These are phyloP conservation scores for Diaporthe destruens DNA, from an alignment of 2,329 filamentous ascomycete genomes.

Conservation along the genomic window DNA sequence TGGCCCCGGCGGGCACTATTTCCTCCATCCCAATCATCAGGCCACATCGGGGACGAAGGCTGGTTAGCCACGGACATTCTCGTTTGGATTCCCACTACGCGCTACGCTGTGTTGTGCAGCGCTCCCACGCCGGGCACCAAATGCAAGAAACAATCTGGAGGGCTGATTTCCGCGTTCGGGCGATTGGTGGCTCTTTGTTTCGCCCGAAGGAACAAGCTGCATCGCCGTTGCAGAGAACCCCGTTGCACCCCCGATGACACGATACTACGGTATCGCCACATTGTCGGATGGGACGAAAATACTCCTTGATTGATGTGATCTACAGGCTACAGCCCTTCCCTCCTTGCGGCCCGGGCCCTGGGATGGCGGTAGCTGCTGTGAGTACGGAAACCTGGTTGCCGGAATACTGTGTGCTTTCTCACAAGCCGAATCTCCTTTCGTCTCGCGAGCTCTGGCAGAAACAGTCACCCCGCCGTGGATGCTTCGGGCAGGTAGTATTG, in stretches of 20 bases:
- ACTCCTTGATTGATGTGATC: constrained; percentile 18
- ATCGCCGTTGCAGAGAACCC: constrained; percentile 25
- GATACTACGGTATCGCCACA: constrained; percentile 23
- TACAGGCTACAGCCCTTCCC: constrained; percentile 7
- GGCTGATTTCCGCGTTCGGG: constrained; percentile 9
- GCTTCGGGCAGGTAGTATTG: constrained; percentile 17
- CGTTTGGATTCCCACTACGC: neutral
- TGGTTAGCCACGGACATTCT: neutral
- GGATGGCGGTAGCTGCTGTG: neutral
- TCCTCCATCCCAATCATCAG: neutral
- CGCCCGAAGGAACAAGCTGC: constrained; percentile 20
- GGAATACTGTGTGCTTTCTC: constrained; percentile 23
- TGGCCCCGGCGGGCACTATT: constrained; percentile 1
- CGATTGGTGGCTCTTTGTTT: constrained; percentile 33
- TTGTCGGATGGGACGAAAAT: constrained; percentile 22
- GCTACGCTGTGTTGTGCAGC: neutral
- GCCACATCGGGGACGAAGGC: neutral
- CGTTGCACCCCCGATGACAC: constrained; percentile 28
- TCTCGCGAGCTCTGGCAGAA: neutral
- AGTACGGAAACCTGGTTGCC: constrained; percentile 25
- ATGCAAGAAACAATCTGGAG: constrained; percentile 19
- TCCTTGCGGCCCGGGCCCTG: constrained; percentile 22
- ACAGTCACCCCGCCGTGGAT: neutral
- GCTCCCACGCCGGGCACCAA: neutral
- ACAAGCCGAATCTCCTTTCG: neutral